Conservation (phyloP, 441 rosid species). For the Erodium moschatum region DNA sequence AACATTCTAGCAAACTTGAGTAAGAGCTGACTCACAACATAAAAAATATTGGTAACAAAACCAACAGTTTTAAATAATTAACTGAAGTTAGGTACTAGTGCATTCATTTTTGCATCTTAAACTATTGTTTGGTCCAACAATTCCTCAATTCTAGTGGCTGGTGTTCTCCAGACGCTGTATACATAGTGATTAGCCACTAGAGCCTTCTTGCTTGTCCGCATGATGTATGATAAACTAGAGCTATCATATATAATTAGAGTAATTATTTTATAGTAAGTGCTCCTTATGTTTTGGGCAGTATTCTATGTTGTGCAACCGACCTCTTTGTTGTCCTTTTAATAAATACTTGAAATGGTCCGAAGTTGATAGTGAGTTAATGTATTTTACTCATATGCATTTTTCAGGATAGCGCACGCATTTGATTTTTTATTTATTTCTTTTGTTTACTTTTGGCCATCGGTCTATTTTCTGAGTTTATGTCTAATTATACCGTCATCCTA, state of each 20-base stretch:
- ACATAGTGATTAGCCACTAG: not conserved
- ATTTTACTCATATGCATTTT: not conserved
- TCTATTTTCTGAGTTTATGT: not conserved
- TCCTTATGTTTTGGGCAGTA: not conserved
- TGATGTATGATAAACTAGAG: not conserved
- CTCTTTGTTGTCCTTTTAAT: no score
- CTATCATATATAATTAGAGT: not conserved
- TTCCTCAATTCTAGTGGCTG: not conserved
- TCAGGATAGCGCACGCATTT: not conserved
- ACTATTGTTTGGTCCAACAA: no score
- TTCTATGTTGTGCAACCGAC: not conserved
- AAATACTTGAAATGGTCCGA: not conserved
- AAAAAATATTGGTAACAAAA: not conserved
- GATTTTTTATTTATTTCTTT: no score
- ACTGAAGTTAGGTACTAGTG: not conserved
- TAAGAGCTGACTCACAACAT: not conserved
- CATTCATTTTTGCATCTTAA: not conserved
- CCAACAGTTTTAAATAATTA: not conserved
- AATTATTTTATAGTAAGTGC: not conserved
- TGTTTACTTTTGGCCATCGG: not conserved
- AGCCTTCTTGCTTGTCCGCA: not conserved
- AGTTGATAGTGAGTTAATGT: not conserved
- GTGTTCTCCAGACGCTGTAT: not conserved
- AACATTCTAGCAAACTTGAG: not conserved
- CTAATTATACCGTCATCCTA: not conserved